Base-by-base conservation (phyloP, 331 rosid species). In the Phaseolus coccineus region DNA sequence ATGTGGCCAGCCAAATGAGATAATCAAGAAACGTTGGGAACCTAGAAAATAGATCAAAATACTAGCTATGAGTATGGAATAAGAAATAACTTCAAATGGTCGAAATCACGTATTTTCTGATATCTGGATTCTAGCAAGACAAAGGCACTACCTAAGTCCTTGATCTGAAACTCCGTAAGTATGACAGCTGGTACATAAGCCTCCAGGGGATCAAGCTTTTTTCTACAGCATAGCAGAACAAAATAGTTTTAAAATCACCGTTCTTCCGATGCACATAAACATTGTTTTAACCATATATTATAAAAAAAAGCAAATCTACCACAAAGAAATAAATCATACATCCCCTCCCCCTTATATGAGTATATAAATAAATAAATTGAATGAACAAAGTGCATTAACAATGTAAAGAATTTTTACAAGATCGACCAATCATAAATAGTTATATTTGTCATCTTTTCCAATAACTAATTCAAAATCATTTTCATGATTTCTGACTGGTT, bases 151-250 rank as follows among this genome's bases (percentile, higher is more conserved):
- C 98, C 98, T 69, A 93, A 86, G 83, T 95, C 99, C 88, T 85
- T 82, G 87, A 95, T 81, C 85, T 93, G 99, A 9, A 91, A 89
- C 89, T 89, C 84, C 78, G 94, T 90, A 77, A 93, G 85, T 77
- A 95, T 91, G 81, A 89, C 90, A 79, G 94, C 92, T 8, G 98
- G 95, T 53, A 90, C 91, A 82, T 95, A 93, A 69, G 82, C 83
- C 85, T 91, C 99, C 69, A 95, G 89, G 66, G 98, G 97, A 51
- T 93, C 96, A 62, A 95, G 96, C 87, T 86, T 95, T 79, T 91
- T 95, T 86, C 96, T 87, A 80, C 44, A 71, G 71, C 65, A 71
- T 42, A 69, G 55, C 16, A 40, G 13, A 51, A 27, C 76, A 28
- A 58, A 88, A 71, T 4, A 71, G 56, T 24, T 47, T 13, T 62